These are phyloP conservation scores for Penicilliopsis zonata DNA, from an alignment of 495 filamentous ascomycete species.

Conservation along the genomic window DNA sequence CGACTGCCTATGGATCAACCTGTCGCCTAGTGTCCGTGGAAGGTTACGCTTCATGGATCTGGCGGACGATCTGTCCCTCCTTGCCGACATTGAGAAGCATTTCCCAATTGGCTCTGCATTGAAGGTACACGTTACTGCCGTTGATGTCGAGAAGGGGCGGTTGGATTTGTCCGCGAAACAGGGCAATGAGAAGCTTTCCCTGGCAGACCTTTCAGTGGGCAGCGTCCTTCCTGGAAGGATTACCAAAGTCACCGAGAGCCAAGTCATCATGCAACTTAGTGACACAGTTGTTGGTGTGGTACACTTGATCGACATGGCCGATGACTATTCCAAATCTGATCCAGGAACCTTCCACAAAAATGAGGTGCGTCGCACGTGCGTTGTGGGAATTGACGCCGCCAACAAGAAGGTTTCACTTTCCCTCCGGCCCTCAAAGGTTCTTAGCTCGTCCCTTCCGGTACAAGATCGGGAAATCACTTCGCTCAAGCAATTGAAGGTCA, in stretches of 20 bases:
- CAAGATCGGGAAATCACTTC: conserved; percentile 68
- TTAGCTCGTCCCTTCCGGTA: conserved; percentile 75
- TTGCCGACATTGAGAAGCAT: conserved; percentile 63
- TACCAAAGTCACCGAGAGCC: conserved; percentile 73
- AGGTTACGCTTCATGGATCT: conserved; percentile 70
- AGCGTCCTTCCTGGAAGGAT: conserved; percentile 75
- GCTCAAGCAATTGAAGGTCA: conserved; percentile 55
- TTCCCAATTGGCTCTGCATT: conserved; percentile 85
- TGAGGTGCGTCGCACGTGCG: conserved; percentile 71
- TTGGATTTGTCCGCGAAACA: conserved; percentile 73
- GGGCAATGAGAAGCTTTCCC: conserved; percentile 41
- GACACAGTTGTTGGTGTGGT: conserved; percentile 62
- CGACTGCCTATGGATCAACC: conserved; percentile 73
- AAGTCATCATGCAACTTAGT: conserved; percentile 75
- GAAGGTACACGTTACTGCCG: conserved; percentile 58
- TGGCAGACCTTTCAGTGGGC: conserved; percentile 56
- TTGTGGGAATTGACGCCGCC: conserved; percentile 64
- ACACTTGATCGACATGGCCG: conserved; percentile 63
- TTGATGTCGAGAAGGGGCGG: conserved; percentile 60
- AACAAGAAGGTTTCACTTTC: conserved; percentile 80
- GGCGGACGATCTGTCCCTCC: conserved; percentile 66
- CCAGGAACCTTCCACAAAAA: conserved; percentile 62
- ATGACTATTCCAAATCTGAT: conserved; percentile 70
- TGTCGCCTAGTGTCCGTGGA: conserved; percentile 84
- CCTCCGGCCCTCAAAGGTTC: conserved; percentile 70